These are phyloP conservation scores for Rhododendron williamsianum DNA, from an alignment of 148 eudicot species.

Conservation along the genomic window DNA sequence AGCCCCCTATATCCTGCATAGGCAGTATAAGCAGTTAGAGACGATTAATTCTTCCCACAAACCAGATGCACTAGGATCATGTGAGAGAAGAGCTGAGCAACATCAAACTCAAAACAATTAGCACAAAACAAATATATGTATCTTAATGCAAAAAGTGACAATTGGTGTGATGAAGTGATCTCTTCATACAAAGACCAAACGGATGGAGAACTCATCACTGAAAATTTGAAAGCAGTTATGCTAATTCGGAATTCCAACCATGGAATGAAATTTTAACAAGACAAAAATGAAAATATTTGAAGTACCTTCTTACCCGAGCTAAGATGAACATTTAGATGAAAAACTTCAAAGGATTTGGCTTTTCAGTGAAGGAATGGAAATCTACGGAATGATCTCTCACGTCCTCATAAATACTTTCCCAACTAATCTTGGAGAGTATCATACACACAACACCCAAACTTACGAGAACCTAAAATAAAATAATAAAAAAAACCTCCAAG, in stretches of 20 bases:
- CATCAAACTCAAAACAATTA: neutral
- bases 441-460: neutral
- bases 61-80: neutral
- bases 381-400: neutral
- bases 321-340: neutral
- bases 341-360: neutral
- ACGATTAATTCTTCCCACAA: neutral
- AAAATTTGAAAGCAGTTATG: neutral
- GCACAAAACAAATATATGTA: neutral
- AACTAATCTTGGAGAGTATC: neutral
- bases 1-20: neutral
- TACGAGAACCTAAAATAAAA: too few relatives aligned
- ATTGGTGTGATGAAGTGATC: neutral
- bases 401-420: neutral
- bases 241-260: neutral
- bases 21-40: neutral
- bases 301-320: neutral
- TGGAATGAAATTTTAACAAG: neutral
- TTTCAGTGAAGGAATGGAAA: neutral
- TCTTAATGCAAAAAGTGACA: neutral
- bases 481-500: neutral
- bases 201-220: neutral
- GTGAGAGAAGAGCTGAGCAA: neutral
- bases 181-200: neutral
- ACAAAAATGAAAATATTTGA: neutral